These are phyloP conservation scores for Trichosanthes truncata DNA, from an alignment of 306 rosid species.

Conservation along the genomic window DNA sequence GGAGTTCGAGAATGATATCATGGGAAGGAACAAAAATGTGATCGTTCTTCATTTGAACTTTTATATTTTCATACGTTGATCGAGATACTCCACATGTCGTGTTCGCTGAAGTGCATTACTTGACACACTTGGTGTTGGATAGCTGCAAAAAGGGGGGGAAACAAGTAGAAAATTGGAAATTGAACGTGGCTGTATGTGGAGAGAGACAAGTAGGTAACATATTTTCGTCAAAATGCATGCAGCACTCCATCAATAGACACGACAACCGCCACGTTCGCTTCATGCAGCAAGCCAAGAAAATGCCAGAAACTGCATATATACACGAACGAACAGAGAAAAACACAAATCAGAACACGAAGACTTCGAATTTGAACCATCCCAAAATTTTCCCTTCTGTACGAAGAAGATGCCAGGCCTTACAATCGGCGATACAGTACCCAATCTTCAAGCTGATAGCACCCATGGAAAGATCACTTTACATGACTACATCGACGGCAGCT, in stretches of 20 bases:
- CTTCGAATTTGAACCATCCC: neutral
- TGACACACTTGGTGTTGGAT: neutral
- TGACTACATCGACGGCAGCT: slow-evolving; percentile 30
- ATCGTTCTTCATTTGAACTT: neutral
- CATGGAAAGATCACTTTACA: slow-evolving; percentile 57
- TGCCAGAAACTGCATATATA: slow-evolving; percentile 11
- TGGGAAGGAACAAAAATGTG: neutral
- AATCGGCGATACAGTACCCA: slow-evolving; percentile 66
- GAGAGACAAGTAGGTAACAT: neutral
- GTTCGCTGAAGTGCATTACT: neutral
- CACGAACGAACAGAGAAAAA: neutral
- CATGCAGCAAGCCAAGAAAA: slow-evolving; percentile 35
- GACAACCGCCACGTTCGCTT: slow-evolving; percentile 54
- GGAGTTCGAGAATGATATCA: neutral
- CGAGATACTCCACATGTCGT: neutral
- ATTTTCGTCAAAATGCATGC: neutral
- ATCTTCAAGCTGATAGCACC: slow-evolving; percentile 62
- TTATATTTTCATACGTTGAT: neutral
- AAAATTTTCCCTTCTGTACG: neutral
- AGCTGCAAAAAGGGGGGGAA: neutral
- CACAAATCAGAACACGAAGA: neutral
- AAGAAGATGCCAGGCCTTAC: slow-evolving; percentile 69
- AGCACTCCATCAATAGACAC: neutral
- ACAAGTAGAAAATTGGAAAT: neutral
- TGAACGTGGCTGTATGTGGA: neutral